Evolutionary conservation across 176 grass and related monocot species (phyloP), one percentile per base, ranked within the genome.

Genomic region (Lolium perenne): DNA sequence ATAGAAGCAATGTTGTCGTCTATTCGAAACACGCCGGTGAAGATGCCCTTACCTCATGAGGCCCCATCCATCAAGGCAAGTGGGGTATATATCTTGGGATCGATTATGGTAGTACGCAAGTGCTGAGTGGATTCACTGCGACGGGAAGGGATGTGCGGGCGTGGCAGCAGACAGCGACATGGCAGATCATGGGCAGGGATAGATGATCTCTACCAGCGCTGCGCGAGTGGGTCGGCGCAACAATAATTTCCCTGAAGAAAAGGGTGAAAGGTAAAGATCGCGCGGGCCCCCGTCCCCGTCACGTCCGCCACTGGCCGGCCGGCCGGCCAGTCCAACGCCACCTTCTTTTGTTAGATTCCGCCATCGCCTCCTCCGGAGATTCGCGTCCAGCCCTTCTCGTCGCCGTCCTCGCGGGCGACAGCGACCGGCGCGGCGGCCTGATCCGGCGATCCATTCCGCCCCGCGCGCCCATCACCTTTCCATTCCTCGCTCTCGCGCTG

Each of bases 261-360:
- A 76, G 68, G 67, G 51, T 18, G 54, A 88, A 76, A 92, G 74
- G 85, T 41, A 21, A 78, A 65, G 60, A 80, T 88, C 74, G 81
- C 72, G 89, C 63, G 84, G 90, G 89, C 5, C 62, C 62, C 65
- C 69, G 38, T 26, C 4, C 20, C 40, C 48, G 79, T 56, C 53
- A 66, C 77, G 69, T 80, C 51, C 66, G 77, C 20, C 88, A 71
- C 83, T 81, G 38, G 61, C 79, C 54, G 11, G 74, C 88, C 81
- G 53, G 38, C 85, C 76, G 10, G 59, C 62, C 82, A 38, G 70
- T 84, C 74, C 90, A 73, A 80, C 60, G 47, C 92, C 92, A 94
- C 92, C 88, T 88, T 75, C 68, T 56, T 91, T 87, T 91, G 86
- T 74, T 89, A 94, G 92, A 97, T 97, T 92, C 92, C 86, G 65